Evolutionary conservation across 2,329 filamentous ascomycete genomes (phyloP), one percentile per base, ranked within the genome.

Genomic region (Mollisia scopiformis): DNA sequence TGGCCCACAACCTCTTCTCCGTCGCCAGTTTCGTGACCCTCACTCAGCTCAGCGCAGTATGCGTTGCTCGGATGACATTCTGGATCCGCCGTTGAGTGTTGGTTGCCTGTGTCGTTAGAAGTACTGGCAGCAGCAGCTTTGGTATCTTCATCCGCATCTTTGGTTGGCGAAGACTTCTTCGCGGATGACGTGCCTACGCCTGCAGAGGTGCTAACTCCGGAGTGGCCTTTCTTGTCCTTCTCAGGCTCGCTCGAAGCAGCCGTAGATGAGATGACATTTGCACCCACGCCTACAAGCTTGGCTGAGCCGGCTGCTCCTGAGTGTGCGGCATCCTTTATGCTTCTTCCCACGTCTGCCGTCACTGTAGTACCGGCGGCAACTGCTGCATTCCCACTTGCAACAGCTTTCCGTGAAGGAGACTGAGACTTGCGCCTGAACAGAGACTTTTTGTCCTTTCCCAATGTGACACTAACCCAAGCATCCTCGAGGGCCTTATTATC

Each of bases 401-500:
- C 1, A 3, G 13, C 23, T 27, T 25, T 25, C 6, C 11, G 43
- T 27, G 23, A 27, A 11, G 43, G 21, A 3, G 43, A 16, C 19
- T 6, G 23, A 13, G 19, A 21, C 30, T 58, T 64, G 43, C 43
- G 23, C 71, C 77, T 3, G 73, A 74, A 53, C 64, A 88, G 84
- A 31, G 80, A 78, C 64, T 77, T 72, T 62, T 78, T 72, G 74
- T 83, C 78, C 63, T 79, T 73, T 60, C 80, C 74, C 31, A 80
- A 79, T 23, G 78, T 76, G 16, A 95, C 79, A 16, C 80, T 77
- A 46, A 88, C 76, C 91, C 93, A 97, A 35, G 91, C 86, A 65
- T 87, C 85, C 73, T 96, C 92, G 13, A 97, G 80, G 2, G 89
- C 87, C 66, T 88, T 86, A 67, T 94, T 96, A 76, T 97, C 93